Conservation (phyloP, 345 rosid genomes). For the Brassica carinata region DNA sequence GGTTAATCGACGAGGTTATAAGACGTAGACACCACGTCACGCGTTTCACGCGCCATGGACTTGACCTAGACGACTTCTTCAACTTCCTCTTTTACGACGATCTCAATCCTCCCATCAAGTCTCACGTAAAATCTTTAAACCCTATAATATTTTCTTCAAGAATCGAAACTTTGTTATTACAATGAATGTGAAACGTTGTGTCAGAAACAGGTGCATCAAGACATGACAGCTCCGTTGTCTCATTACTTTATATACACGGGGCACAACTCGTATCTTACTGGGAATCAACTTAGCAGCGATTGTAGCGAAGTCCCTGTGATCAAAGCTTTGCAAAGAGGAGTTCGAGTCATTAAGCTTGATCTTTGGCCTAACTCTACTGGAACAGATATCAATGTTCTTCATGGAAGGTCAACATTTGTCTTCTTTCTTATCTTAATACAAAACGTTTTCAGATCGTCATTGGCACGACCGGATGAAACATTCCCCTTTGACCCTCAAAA, state of each 20-base stretch:
- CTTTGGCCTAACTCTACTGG: constrained; percentile 86
- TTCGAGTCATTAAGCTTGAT: constrained; percentile 90
- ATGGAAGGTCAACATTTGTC: constrained; percentile 67
- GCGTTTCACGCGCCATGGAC: constrained; percentile 44
- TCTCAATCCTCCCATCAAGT: constrained; percentile 51
- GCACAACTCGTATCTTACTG: constrained; percentile 94
- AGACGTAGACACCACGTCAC: constrained; percentile 46
- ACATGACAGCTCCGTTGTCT: constrained; percentile 88
- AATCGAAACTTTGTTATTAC: neutral
- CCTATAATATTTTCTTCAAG: neutral
- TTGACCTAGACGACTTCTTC: constrained; percentile 59
- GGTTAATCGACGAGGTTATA: constrained; percentile 54
- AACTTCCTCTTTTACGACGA: constrained; percentile 41
- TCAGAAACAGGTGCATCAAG: constrained; percentile 73
- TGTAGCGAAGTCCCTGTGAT: constrained; percentile 93
- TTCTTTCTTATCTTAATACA: neutral
- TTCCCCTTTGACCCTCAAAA: neutral
- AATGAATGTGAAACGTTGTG: neutral
- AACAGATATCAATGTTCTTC: constrained; percentile 80
- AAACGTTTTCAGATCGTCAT: neutral
- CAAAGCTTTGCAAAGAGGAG: constrained; percentile 72
- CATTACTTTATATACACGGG: constrained; percentile 94
- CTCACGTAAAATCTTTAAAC: constrained; percentile 32
- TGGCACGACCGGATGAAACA: neutral
- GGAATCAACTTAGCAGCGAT: constrained; percentile 94